phyloP scores from a whole-genome alignment of 768 basidiomycete genomes.

The Boletus rex-veris region DNA sequence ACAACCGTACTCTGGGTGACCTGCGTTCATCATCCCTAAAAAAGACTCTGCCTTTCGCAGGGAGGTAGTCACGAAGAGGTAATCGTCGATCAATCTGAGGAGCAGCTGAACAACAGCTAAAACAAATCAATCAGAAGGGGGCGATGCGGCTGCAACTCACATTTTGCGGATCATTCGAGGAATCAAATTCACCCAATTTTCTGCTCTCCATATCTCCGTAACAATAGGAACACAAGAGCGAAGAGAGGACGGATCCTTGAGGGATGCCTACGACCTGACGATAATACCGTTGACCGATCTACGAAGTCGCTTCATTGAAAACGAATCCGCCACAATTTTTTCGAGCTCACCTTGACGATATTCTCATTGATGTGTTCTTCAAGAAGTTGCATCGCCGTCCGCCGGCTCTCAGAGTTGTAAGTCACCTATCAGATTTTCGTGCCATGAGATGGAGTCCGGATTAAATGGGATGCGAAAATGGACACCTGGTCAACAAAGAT shows the following conservation, averaged over 20 bases:
- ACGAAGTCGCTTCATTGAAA: not conserved
- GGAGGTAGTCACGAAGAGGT: conserved; percentile 79
- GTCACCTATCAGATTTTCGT: conserved; percentile 38
- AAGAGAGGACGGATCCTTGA: conserved; percentile 95
- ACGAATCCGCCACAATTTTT: not conserved
- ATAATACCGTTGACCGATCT: conserved; percentile 83
- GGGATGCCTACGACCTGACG: conserved; percentile 94
- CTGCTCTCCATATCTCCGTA: conserved; percentile 85
- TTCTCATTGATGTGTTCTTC: conserved; percentile 91
- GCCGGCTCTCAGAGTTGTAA: conserved; percentile 49
- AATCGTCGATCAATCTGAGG: conserved; percentile 91
- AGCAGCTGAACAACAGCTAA: conserved; percentile 49
- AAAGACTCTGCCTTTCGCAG: conserved; percentile 60
- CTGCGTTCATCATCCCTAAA: conserved; percentile 70
- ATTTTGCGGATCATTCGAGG: conserved; percentile 54
- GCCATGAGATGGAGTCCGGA: not conserved
- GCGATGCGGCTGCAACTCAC: conserved; percentile 42
- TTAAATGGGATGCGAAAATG: not conserved
- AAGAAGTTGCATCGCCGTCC: conserved; percentile 67
- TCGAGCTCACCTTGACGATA: conserved; percentile 69
- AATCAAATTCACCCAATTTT: conserved; percentile 38
- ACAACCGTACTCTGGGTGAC: conserved; percentile 94
- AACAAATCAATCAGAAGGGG: not conserved
- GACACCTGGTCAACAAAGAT: conserved; percentile 84
- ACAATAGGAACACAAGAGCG: conserved; percentile 90